Evolutionary conservation across 257 asterid species (phyloP), one percentile per base, ranked within the genome.

Genomic region (Fraxinus cuspidata): DNA sequence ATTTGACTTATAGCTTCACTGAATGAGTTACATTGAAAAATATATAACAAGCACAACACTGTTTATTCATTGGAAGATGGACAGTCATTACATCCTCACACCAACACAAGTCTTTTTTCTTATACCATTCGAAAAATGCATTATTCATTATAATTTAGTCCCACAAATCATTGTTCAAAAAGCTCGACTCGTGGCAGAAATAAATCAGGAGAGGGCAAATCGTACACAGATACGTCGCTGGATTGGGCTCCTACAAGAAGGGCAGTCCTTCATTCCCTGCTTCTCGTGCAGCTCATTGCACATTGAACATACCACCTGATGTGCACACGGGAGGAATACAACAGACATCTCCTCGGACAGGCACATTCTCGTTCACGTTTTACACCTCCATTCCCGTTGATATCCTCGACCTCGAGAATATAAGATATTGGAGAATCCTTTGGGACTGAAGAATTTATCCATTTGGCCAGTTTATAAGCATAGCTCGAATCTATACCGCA

Each of bases 221-320:
- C 94, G 96, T 80, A 89, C 99, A 66, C 85, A 86, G 32, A 96
- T 88, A 3, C 99, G 98, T 82, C 86, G 86, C 87, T 85, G 94
- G 80, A 96, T 96, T 18, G 86, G 86, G 87, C 90, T 83, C 89
- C 99, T 78, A 80, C 99, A 96, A 1, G 99, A 93, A 51, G 99
- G 99, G 81, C 99, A 93, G 74, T 93, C 98, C 86, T 90, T 91
- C 99, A 93, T 93, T 38, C 98, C 99, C 83, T 90, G 94, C 19
- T 96, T 93, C 88, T 90, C 92, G 65, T 96, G 99, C 68, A 92
- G 94, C 84, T 93, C 98, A 32, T 93, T 96, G 91, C 99, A 93
- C 68, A 79, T 75, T 2, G 81, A 80, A 68, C 98, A 96, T 25
- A 96, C 96, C 69, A 96, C 97, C 84, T 92, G 97, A 84, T 93